Evolutionary conservation across 1,139 yeast species (phyloP).

Genomic region (Blastobotrys illinoisensis): DNA sequence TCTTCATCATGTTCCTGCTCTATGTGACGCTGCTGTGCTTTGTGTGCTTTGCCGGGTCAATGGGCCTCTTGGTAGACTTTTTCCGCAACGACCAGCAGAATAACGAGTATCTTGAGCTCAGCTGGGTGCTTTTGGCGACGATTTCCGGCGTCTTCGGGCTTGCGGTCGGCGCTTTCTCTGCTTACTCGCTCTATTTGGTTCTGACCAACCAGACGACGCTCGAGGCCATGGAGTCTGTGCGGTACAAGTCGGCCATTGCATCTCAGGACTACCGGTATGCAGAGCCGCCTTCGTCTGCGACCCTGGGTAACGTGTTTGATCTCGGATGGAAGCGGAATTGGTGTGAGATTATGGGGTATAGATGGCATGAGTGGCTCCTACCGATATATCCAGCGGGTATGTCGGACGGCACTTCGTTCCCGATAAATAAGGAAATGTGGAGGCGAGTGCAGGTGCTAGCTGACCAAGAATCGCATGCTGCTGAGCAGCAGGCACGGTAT

Average conservation of each 20-base stretch:
- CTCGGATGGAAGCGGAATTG: conserved; percentile 61
- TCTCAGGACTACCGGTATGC: conserved; percentile 38
- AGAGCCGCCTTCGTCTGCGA: conserved; percentile 36
- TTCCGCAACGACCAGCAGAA: conserved; percentile 37
- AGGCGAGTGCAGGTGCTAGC: conserved; percentile 31
- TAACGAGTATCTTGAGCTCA: conserved; percentile 46
- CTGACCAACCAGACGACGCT: conserved; percentile 69
- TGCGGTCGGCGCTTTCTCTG: conserved; percentile 54
- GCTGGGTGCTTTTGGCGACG: conserved; percentile 55
- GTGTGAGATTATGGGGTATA: conserved; percentile 65
- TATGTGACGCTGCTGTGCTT: conserved; percentile 50
- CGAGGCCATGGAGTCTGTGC: conserved; percentile 63
- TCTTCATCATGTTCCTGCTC: conserved; percentile 65
- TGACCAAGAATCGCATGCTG: conserved; percentile 18
- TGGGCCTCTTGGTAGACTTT: conserved; percentile 45
- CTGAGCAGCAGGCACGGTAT: conserved; percentile 9
- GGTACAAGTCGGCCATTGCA: conserved; percentile 44
- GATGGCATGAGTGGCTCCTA: conserved; percentile 61
- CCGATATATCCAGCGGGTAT: conserved; percentile 42
- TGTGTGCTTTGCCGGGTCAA: conserved; percentile 38
- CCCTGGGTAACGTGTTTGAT: conserved; percentile 66
- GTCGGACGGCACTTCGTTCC: conserved; percentile 30
- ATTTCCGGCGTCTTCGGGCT: conserved; percentile 59
- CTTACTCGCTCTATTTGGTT: conserved; percentile 55
- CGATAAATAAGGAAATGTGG: conserved; percentile 28